A percentile compares a stretch with the other conserved stretches of the same genome.
Conservation (phyloP, 2,329 filamentous ascomycete genomes). For the Alternaria burnsii region DNA sequence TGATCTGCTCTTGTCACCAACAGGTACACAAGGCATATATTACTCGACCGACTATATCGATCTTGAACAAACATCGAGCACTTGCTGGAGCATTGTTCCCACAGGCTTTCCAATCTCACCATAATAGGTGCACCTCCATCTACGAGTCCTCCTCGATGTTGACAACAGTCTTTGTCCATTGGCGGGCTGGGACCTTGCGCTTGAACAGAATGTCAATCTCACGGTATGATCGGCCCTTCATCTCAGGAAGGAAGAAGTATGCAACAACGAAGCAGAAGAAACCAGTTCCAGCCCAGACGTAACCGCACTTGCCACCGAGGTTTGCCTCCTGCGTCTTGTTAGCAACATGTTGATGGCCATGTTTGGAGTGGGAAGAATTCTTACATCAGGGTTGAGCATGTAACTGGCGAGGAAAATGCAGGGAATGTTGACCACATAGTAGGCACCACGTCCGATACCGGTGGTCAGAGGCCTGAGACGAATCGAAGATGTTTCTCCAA, state of each 20-base stretch:
- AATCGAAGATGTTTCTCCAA: slow-evolving; percentile 71
- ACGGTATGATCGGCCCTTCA: slow-evolving; percentile 59
- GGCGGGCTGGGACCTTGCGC: slow-evolving; percentile 61
- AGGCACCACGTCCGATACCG: slow-evolving; percentile 68
- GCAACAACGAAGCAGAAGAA: slow-evolving; percentile 63
- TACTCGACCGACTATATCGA: neutral
- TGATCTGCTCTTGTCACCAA: neutral
- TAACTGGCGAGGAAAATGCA: slow-evolving; percentile 70
- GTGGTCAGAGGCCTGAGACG: slow-evolving; percentile 72
- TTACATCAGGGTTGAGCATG: slow-evolving; percentile 65
- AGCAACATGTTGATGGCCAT: slow-evolving; percentile 54
- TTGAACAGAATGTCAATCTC: slow-evolving; percentile 61
- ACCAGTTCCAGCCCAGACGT: slow-evolving; percentile 55
- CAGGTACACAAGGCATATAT: neutral
- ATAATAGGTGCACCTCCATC: slow-evolving; percentile 2
- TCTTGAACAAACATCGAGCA: neutral
- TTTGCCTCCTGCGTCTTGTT: slow-evolving; percentile 67
- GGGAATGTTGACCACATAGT: slow-evolving; percentile 72
- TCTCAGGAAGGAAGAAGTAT: slow-evolving; percentile 64
- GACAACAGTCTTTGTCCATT: slow-evolving; percentile 65
- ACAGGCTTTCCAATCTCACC: neutral
- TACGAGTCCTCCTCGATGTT: slow-evolving; percentile 71
- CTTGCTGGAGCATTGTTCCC: neutral
- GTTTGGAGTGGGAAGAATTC: slow-evolving; percentile 57
- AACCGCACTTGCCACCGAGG: slow-evolving; percentile 48